Percentiles rank a stretch among this genome's conserved stretches.
Conservation (phyloP, 2,329 filamentous ascomycete species). For the Trichoderma simmonsii region DNA sequence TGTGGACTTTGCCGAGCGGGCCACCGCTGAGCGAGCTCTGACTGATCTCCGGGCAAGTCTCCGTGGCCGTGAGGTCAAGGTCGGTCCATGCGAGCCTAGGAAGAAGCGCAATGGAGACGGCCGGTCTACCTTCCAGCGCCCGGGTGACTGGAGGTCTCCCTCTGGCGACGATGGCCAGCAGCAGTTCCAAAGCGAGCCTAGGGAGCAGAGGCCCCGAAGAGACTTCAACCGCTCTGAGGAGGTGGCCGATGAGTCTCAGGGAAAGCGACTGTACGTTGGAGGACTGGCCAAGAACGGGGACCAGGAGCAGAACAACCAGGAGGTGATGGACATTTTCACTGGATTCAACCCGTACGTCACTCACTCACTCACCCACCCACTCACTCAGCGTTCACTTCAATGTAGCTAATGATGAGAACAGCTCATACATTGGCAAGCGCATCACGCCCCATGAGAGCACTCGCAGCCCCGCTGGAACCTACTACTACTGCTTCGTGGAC, state of each 20-base stretch:
- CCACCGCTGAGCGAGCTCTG: constrained; percentile 53
- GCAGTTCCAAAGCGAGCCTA: constrained; percentile 12
- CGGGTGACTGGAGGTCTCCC: constrained; percentile 42
- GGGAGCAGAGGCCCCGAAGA: constrained; percentile 28
- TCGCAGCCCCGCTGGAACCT: constrained; percentile 48
- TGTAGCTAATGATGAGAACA: constrained; percentile 2
- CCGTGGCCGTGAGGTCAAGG: constrained; percentile 57
- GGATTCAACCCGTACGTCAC: constrained; percentile 40
- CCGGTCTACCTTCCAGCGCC: constrained; percentile 36
- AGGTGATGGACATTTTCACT: constrained; percentile 46
- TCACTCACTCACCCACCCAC: constrained; percentile 8
- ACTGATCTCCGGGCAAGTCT: constrained; percentile 52
- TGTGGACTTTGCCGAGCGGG: constrained; percentile 59
- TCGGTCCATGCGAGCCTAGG: constrained; percentile 63
- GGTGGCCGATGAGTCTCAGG: constrained; percentile 28
- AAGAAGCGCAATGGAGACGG: constrained; percentile 25
- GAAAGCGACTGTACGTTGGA: constrained; percentile 48
- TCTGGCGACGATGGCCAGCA: constrained; percentile 19
- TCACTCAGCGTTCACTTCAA: background rate
- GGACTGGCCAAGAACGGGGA: constrained; percentile 48
- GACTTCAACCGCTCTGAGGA: constrained; percentile 34
- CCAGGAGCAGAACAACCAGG: constrained; percentile 44
- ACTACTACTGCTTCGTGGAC: constrained; percentile 67
- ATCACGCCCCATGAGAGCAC: constrained; percentile 59
- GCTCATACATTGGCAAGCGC: constrained; percentile 42